phyloP scores from a whole-genome alignment of 768 basidiomycete genomes.

The Suillus decipiens region DNA sequence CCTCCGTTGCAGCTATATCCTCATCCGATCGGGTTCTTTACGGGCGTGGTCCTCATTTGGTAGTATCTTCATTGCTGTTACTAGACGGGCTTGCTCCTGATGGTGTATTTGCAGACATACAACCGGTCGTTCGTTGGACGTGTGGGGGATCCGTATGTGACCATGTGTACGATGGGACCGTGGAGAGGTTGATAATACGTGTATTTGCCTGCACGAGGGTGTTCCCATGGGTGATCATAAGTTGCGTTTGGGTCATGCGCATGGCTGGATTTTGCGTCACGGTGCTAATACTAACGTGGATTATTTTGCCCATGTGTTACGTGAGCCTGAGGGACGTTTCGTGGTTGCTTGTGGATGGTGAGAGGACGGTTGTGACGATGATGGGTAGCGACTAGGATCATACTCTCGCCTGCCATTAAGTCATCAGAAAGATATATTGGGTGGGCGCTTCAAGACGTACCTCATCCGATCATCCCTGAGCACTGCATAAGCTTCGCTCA shows the following conservation, averaged over 20 bases:
- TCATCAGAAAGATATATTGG: not conserved
- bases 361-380: slow-evolving; percentile 6
- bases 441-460: slow-evolving; percentile 23
- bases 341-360: slow-evolving; percentile 35
- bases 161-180: slow-evolving; percentile 6
- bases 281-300: slow-evolving; percentile 5
- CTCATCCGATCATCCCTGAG: slow-evolving; percentile 48
- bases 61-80: slow-evolving; percentile 4
- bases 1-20: slow-evolving; percentile 29
- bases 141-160: slow-evolving; percentile 23
- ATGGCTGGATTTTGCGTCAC: slow-evolving; percentile 15
- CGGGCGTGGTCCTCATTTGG: slow-evolving; percentile 1
- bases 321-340: slow-evolving; percentile 25
- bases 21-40: slow-evolving; percentile 17
- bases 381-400: slow-evolving; percentile 22
- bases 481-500: slow-evolving; percentile 50
- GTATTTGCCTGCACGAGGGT: slow-evolving; percentile 7
- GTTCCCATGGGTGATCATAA: slow-evolving; percentile 17
- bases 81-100: not conserved
- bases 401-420: slow-evolving; percentile 33
- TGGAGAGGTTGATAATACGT: slow-evolving; percentile 10
- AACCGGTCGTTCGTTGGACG: slow-evolving; percentile 32
- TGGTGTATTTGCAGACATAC: slow-evolving; percentile 12
- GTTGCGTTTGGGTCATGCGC: slow-evolving; percentile 11
- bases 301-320: slow-evolving; percentile 30